Percentiles rank a stretch among this genome's conserved stretches.
phyloP scores from a whole-genome alignment of 2,329 filamentous ascomycete genomes.

The Fusarium sulawesiense region DNA sequence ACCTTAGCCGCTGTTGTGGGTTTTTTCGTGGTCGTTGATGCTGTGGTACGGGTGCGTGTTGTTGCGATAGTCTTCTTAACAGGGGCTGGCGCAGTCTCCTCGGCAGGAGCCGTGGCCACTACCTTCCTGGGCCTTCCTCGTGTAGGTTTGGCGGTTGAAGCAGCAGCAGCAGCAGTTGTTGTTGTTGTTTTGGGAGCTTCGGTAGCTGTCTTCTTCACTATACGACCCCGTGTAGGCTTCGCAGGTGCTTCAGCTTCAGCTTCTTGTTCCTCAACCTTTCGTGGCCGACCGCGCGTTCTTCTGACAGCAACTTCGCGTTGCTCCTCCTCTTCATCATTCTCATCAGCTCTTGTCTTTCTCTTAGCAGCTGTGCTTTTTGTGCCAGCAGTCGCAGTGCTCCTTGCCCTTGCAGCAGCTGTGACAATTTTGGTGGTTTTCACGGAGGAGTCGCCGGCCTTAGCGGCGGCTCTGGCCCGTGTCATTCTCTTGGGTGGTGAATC shows the following conservation, averaged over 20 bases:
- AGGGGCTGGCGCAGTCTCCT: conserved; percentile 46
- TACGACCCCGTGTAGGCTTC: conserved; percentile 48
- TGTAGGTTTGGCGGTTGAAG: conserved; percentile 50
- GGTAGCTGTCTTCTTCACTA: conserved; percentile 44
- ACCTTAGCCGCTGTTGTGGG: conserved; percentile 55
- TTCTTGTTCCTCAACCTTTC: conserved; percentile 53
- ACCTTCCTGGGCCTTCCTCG: conserved; percentile 60
- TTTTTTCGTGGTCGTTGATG: conserved; percentile 52
- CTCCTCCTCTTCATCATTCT: conserved; percentile 60
- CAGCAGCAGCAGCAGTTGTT: conserved; percentile 30
- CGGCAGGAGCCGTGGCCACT: conserved; percentile 39
- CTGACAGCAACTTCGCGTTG: conserved; percentile 49
- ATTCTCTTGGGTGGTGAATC: conserved; percentile 70
- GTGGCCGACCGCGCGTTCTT: conserved; percentile 56
- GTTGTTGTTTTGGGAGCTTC: conserved; percentile 40
- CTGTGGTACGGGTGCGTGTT: conserved; percentile 45
- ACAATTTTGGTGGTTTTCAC: conserved; percentile 58
- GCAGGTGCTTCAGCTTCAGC: conserved; percentile 34
- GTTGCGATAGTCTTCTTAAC: conserved; percentile 50
- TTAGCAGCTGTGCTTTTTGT: conserved; percentile 53
- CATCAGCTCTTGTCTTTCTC: conserved; percentile 67
- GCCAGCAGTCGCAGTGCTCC: conserved; percentile 50
- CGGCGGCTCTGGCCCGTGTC: conserved; percentile 63
- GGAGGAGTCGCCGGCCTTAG: conserved; percentile 54
- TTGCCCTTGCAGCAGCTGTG: conserved; percentile 63